These are phyloP conservation scores for Royoungia palumana DNA, from an alignment of 768 basidiomycete species.

Conservation along the genomic window DNA sequence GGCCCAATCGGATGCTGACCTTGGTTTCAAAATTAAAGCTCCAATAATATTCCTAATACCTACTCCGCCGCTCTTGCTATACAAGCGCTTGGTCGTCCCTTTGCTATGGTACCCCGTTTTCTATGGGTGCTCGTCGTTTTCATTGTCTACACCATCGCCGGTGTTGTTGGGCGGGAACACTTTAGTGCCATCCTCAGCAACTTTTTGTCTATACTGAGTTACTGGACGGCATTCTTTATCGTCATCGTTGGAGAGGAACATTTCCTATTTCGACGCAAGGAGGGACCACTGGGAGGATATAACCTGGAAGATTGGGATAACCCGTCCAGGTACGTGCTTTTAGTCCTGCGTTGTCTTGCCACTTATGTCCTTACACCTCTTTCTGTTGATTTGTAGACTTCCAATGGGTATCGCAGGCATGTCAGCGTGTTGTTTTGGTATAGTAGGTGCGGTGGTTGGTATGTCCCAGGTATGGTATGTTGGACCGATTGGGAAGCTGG, in stretches of 20 bases:
- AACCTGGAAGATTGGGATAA: slow-evolving; percentile 48
- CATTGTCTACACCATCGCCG: slow-evolving; percentile 37
- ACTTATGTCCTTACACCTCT: neutral
- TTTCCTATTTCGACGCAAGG: slow-evolving; percentile 40
- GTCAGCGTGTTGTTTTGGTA: slow-evolving; percentile 44
- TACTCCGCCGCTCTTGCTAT: slow-evolving; percentile 48
- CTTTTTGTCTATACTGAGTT: slow-evolving; percentile 41
- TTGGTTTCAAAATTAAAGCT: slow-evolving; percentile 14
- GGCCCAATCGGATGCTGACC: neutral
- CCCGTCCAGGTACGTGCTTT: slow-evolving; percentile 31
- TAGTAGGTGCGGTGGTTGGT: slow-evolving; percentile 46
- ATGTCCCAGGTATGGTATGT: slow-evolving; percentile 56
- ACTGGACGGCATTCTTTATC: slow-evolving; percentile 48
- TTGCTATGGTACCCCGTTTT: slow-evolving; percentile 43
- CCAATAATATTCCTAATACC: slow-evolving; percentile 42
- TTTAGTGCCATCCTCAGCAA: slow-evolving; percentile 43
- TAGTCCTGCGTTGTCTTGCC: neutral
- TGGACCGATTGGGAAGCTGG: slow-evolving; percentile 44
- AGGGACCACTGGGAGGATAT: slow-evolving; percentile 47
- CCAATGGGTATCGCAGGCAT: slow-evolving; percentile 49
- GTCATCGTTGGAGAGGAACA: slow-evolving; percentile 47
- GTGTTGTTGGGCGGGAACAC: slow-evolving; percentile 42
- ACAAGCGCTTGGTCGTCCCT: slow-evolving; percentile 42
- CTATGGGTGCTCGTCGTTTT: slow-evolving; percentile 44
- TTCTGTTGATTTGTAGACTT: slow-evolving; percentile 29